Evolutionary conservation across 2,329 filamentous ascomycete genomes (phyloP), one percentile per base, ranked within the genome.

Genomic region (Fusarium nodosum): DNA sequence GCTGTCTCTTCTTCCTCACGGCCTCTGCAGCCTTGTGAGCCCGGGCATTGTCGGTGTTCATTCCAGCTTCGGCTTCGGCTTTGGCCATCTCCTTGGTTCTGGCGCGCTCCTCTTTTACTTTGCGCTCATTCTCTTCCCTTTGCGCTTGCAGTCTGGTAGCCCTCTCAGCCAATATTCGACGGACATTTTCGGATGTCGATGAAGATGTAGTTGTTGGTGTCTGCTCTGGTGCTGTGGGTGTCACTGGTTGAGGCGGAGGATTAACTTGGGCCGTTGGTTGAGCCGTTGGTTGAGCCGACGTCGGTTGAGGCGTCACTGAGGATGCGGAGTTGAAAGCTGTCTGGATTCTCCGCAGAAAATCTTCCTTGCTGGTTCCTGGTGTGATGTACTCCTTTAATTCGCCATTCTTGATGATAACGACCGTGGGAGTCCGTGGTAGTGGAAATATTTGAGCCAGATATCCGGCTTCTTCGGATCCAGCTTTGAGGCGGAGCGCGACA

Each of bases 381-480:
- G 88, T 84, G 12, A 97, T 85, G 77, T 94, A 94, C 77, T 95
- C 91, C 74, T 91, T 90, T 16, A 97, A 82, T 66, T 92, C 87
- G 11, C 91, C 93, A 79, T 93, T 91, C 75, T 90, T 88, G 72
- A 97, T 94, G 22, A 97, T 83, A 18, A 97, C 86, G 11, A 97
- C 80, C 2, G 91, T 91, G 0, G 95, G 94, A n/a, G 89, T 88
- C 70, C 88, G 88, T 2, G 88, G 86, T n/a, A 97, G 82, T 0
- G 93, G 92, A 74, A 93, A 97, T 74, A 97, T 92, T 46, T 93
- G 92, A 12, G 90, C 87, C 16, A 98, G 84, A 74, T 93, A 97
- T 8, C 87, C 89, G 12, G 93, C 93, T 82, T 97, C 94, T 69
- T 91, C 87, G 3, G 92, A 94, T 24, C 90, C 92, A 20, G 90